These are phyloP conservation scores for Anisodus acutangulus DNA, from an alignment of 257 asterid species.

Conservation along the genomic window DNA sequence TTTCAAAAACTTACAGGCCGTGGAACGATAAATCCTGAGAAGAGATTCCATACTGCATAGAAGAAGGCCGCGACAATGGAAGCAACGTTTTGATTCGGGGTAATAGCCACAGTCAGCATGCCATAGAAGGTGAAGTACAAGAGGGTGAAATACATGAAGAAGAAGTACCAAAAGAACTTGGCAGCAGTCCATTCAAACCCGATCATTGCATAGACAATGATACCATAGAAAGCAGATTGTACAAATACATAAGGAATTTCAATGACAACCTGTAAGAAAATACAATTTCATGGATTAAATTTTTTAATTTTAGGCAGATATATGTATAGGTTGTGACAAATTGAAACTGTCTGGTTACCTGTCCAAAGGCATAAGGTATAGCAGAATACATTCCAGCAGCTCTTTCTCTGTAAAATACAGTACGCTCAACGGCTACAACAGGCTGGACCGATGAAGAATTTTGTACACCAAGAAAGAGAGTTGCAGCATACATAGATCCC, in stretches of 20 bases:
- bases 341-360: conserved; percentile 51
- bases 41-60: conserved; percentile 49
- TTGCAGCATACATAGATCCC: conserved; percentile 28
- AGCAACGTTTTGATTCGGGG: conserved; percentile 54
- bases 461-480: conserved; percentile 26
- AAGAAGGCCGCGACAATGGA: conserved; percentile 35
- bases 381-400: conserved; percentile 64
- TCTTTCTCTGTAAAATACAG: conserved; percentile 55
- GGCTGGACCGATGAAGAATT: conserved; percentile 43
- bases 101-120: conserved; percentile 52
- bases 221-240: conserved; percentile 45
- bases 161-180: conserved; percentile 51
- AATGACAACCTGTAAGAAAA: conserved; percentile 40
- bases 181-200: conserved; percentile 51
- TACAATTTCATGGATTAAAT: background rate
- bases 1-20: conserved; percentile 45
- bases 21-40: conserved; percentile 52
- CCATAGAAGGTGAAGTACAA: conserved; percentile 56
- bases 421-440: conserved; percentile 49
- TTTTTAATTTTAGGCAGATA: background rate
- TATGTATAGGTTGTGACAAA: accelerated
- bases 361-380: conserved; percentile 55
- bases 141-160: conserved; percentile 45
- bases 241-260: conserved; percentile 53
- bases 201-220: conserved; percentile 50